Evolutionary conservation across 352 stramenopile species (phyloP), one percentile per base, ranked within the genome.

Genomic region (Halophytophthora polymorphica): DNA sequence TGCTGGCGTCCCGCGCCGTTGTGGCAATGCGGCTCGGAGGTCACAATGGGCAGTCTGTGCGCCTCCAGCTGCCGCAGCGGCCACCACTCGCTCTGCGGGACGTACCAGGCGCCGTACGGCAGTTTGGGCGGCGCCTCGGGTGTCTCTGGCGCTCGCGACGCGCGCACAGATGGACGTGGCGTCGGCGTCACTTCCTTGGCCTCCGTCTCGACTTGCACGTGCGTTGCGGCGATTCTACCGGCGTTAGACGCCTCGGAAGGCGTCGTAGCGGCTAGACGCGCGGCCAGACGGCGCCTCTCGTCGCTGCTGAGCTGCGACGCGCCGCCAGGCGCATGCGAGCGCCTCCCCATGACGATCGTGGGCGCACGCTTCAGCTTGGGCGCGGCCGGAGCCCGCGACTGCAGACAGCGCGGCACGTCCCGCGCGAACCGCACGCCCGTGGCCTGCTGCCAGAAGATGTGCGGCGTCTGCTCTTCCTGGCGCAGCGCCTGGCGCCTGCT

Each of bases 101-200:
- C 50, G 40, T 88, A 88, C 77, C 77, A 85, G 18, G 73, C 67
- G 11, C 76, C 76, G 43, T 87, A 87, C 5, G 61, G 43, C 1
- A 56, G 41, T 44, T 71, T 55, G 12, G 48, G 15, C 50, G 55
- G 40, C 14, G 58, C 46, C 14, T 37, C 11, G 39, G 45, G 29
- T n/a, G 45, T 8, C 21, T 41, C 7, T 31, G n/a, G 8, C 4
- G 25, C 25, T 8, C 4, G 4, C 31, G 19, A 18, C 3, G 45
- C 44, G 19, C 17, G 18, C 12, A 40, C 7, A 42, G 34, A 21
- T 7, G 22, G 7, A 15, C 25, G 25, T 8, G 25, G 25, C 25
- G 25, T 31, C 25, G 8, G 4, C 25, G 25, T 10, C 4, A 31
- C 8, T 4, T 8, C 4, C 25, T 31, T 31, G 25, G 25, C 25